Conservation (phyloP, 2,329 filamentous ascomycete species). For the Alternaria brassicae region DNA sequence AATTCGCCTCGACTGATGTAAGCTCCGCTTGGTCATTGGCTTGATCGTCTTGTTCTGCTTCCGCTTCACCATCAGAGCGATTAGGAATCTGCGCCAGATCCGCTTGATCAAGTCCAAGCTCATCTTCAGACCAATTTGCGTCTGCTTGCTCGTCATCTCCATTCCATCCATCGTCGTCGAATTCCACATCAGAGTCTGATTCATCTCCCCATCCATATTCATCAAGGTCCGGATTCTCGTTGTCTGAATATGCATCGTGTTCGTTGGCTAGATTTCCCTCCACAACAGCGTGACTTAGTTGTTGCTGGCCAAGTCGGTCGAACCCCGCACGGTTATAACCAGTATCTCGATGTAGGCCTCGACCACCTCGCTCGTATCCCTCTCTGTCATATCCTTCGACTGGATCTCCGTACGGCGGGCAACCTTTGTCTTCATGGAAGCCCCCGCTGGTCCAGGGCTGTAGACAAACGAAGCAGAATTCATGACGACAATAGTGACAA, state of each 20-base stretch:
- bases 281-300: background rate
- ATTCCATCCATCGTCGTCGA: background rate
- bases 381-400: constrained; percentile 15
- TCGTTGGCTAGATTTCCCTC: background rate
- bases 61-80: background rate
- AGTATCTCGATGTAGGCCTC: constrained; percentile 14
- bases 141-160: background rate
- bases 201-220: background rate
- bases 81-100: background rate
- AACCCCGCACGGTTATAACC: constrained; percentile 7
- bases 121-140: background rate
- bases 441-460: constrained; percentile 1
- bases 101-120: background rate
- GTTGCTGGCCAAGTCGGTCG: constrained; percentile 1
- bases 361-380: constrained; percentile 9
- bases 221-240: background rate
- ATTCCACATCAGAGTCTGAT: background rate
- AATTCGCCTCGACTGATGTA: background rate
- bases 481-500: constrained; percentile 9
- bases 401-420: constrained; percentile 13
- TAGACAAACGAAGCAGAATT: constrained; percentile 27
- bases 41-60: background rate
- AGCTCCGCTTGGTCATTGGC: background rate
- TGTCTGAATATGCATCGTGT: background rate
- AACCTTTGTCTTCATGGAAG: constrained; percentile 1